Conservation (phyloP, 257 asterid species). For the Craterostigma plantagineum region DNA sequence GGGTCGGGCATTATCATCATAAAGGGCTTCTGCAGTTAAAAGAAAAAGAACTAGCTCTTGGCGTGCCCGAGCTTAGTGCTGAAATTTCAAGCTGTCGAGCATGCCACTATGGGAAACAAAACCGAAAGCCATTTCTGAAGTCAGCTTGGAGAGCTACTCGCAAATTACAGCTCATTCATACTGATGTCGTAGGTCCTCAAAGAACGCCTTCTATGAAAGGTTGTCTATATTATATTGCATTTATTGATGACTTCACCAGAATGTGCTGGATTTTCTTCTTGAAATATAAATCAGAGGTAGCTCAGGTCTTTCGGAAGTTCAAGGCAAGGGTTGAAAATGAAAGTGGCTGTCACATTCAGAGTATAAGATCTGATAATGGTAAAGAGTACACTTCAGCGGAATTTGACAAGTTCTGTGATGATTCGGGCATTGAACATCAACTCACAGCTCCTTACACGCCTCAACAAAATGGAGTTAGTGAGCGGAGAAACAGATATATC, state of each 20-base stretch:
- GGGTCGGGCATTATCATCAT: background rate
- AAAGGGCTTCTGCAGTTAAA: background rate
- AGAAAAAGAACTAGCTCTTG: background rate
- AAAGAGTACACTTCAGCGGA: background rate
- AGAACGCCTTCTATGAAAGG: background rate
- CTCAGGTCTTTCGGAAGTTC: background rate
- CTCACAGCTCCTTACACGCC: background rate
- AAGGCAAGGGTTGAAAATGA: conserved; percentile 1
- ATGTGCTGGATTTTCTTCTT: conserved; percentile 3
- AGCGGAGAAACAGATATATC: background rate
- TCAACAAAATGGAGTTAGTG: background rate
- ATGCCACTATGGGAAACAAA: background rate
- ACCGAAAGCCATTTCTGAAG: background rate
- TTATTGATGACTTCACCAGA: conserved; percentile 2
- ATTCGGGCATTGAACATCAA: background rate
- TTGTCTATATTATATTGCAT: background rate
- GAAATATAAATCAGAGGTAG: background rate
- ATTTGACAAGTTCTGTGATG: background rate
- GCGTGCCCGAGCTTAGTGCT: background rate
- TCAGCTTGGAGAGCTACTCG: background rate
- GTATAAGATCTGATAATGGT: background rate
- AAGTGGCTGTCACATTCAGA: background rate
- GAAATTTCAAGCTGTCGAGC: background rate
- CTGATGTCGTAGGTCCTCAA: background rate
- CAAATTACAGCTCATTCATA: conserved; percentile 3